These are phyloP conservation scores for Saksenaea vasiformis DNA, from an alignment of 371 early-diverging fungal genomes.

Conservation along the genomic window DNA sequence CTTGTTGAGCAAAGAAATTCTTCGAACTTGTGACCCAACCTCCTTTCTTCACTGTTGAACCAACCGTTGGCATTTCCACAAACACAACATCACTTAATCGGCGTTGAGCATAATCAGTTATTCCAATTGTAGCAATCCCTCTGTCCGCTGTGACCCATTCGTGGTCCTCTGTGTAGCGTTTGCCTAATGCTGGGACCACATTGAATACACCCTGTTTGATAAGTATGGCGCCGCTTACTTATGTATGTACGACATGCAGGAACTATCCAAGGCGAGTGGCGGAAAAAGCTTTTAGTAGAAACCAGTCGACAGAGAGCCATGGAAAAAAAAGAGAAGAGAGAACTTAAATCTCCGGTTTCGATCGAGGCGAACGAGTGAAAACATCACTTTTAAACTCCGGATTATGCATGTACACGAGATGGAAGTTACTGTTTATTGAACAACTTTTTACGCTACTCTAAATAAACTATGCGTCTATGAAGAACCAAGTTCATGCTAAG, in stretches of 20 bases:
- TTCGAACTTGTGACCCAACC: slow-evolving; percentile 37
- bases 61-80: slow-evolving; percentile 70
- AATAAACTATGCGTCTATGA: too few relatives aligned
- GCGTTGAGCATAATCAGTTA: slow-evolving; percentile 82
- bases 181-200: background rate
- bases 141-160: slow-evolving; percentile 76
- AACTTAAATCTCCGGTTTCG: background rate
- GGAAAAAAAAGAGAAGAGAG: background rate
- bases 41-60: slow-evolving; percentile 47
- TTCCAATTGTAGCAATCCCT: slow-evolving; percentile 77
- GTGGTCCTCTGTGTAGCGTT: slow-evolving; percentile 77
- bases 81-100: slow-evolving; percentile 88
- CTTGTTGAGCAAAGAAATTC: background rate
- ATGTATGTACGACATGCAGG: background rate
- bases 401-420: background rate
- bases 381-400: background rate
- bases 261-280: background rate
- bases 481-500: too few relatives aligned
- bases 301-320: background rate
- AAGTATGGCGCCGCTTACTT: background rate
- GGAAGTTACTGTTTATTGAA: too few relatives aligned
- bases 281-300: background rate
- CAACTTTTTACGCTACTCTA: too few relatives aligned
- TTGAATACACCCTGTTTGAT: background rate
- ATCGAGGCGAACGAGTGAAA: background rate